Conservation (phyloP, 345 rosid species). For the Gossypium bickii region DNA sequence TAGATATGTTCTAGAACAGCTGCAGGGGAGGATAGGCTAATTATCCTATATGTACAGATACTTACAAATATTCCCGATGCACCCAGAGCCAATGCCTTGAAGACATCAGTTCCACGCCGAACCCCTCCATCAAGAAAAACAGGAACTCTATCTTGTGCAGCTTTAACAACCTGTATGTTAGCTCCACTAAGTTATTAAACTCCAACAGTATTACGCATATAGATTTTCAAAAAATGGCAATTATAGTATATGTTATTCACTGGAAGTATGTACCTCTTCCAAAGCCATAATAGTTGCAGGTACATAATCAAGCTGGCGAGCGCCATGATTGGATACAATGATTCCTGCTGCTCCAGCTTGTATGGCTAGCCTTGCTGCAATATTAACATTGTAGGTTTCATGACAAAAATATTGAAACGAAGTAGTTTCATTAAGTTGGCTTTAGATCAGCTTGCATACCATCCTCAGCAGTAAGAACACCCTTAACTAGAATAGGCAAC, state of each 20-base stretch:
- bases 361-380: slow-evolving; percentile 65
- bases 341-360: slow-evolving; percentile 86
- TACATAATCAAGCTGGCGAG: slow-evolving; percentile 89
- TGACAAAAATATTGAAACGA: background rate
- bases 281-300: slow-evolving; percentile 82
- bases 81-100: slow-evolving; percentile 95
- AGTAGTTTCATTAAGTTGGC: background rate
- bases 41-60: background rate
- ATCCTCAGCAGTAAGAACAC: slow-evolving; percentile 88
- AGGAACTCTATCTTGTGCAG: slow-evolving; percentile 76
- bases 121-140: slow-evolving; percentile 96
- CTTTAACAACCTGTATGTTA: slow-evolving; percentile 69
- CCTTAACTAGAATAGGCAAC: slow-evolving; percentile 90
- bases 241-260: background rate
- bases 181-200: slow-evolving; percentile 5
- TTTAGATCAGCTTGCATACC: slow-evolving; percentile 35
- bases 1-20: too few species aligned
- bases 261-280: slow-evolving; percentile 58
- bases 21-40: too few species aligned
- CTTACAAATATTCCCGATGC: slow-evolving; percentile 95
- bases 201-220: background rate
- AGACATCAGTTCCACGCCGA: slow-evolving; percentile 97
- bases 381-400: background rate
- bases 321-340: slow-evolving; percentile 92
- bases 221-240: background rate